Evolutionary conservation across 1,284 basidiomycete species (phyloP), one percentile per base, ranked within the genome.

Genomic region (Marasmius oreades): DNA sequence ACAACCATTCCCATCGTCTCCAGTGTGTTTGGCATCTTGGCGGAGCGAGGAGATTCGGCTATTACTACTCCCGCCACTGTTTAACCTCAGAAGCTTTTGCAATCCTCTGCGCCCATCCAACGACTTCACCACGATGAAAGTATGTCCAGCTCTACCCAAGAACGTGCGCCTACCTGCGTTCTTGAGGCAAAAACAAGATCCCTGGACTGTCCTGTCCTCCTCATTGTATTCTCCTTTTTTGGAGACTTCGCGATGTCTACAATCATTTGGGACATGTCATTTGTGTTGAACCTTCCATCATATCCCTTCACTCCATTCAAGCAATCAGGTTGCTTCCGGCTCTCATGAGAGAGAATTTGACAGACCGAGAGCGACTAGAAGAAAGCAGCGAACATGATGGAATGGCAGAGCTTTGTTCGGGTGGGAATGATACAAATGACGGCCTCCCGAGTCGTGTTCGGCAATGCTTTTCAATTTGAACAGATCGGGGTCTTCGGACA

Each of bases 31-130:
- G 86, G 86, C 0, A 63, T 66, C 1, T 66, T 87, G 14, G 70
- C 88, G 20, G 61, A 67, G n/a, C 73, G 80, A 0, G 84, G 82
- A 0, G 81, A 86, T 56, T 59, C 62, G 1, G 64, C 67, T 1
- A 71, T 78, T 88, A 88, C 66, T 80, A 88, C 55, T 68, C 75
- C 18, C 77, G 73, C 22, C 87, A 90, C 59, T 86, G 82, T 61
- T 1, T 72, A 80, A 54, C 82, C 85, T 70, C 76, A 6, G 70
- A 73, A 36, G 81, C 79, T 14, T 66, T 88, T 2, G 66, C 64
- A 14, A 67, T 73, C 1, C 70, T 84, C 6, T 37, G 87, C 3
- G 84, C 86, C 10, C 83, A 86, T 61, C 70, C 80, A 0, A 76
- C 77, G 3, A 77, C 77, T 18, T 68, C 86, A 2, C 84, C 0